Evolutionary conservation across 2,329 filamentous ascomycete species (phyloP).

Genomic region (Sarocladium brachiariae): DNA sequence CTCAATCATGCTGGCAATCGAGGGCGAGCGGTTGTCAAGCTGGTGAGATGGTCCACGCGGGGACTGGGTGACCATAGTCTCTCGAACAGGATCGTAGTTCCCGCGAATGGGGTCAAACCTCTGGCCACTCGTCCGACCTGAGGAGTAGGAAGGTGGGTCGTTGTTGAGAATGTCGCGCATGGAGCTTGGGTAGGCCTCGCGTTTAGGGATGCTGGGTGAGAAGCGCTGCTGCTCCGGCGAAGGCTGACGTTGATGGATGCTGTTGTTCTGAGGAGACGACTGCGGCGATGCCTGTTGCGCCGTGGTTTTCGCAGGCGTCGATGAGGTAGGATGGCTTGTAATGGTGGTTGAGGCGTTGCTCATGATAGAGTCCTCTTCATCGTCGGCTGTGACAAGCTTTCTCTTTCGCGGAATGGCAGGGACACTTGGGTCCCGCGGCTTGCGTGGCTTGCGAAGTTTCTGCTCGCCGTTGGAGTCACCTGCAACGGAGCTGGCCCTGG

Average conservation of each 20-base stretch:
- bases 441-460: slow-evolving; percentile 47
- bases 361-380: slow-evolving; percentile 12
- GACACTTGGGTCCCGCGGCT: slow-evolving; percentile 53
- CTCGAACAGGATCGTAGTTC: slow-evolving; percentile 58
- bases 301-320: slow-evolving; percentile 7
- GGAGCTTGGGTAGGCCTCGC: slow-evolving; percentile 42
- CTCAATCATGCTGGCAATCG: slow-evolving; percentile 85
- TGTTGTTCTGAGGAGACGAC: slow-evolving; percentile 1
- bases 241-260: slow-evolving; percentile 16
- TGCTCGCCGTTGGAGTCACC: slow-evolving; percentile 28
- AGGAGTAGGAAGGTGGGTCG: slow-evolving; percentile 39
- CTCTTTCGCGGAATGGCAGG: slow-evolving; percentile 48
- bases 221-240: slow-evolving; percentile 26
- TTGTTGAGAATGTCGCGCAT: slow-evolving; percentile 53
- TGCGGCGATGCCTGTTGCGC: neutral
- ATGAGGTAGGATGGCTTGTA: slow-evolving; percentile 19
- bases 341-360: slow-evolving; percentile 17
- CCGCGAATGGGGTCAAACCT: slow-evolving; percentile 87
- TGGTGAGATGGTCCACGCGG: slow-evolving; percentile 35
- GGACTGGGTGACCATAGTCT: slow-evolving; percentile 51
- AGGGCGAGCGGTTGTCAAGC: slow-evolving; percentile 55
- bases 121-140: slow-evolving; percentile 62
- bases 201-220: slow-evolving; percentile 42
- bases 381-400: slow-evolving; percentile 36
- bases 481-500: slow-evolving; percentile 22